Percentiles rank a stretch among this genome's conserved stretches.
These are phyloP conservation scores for Akanthomyces dipterigenus DNA, from an alignment of 2,329 filamentous ascomycete genomes.

Conservation along the genomic window DNA sequence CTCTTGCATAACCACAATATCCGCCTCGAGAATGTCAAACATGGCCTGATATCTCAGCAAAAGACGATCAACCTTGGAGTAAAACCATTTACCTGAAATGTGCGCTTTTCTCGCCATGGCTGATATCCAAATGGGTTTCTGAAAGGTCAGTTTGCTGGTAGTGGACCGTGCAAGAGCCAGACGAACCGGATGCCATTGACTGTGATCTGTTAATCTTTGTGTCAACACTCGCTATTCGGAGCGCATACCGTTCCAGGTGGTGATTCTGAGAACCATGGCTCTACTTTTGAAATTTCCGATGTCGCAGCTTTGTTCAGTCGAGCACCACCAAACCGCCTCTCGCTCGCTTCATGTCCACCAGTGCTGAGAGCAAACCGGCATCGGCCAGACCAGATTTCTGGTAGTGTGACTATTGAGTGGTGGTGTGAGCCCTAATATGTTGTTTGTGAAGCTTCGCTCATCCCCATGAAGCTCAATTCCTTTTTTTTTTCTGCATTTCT, in stretches of 20 bases:
- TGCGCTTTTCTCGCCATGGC: conserved; percentile 68
- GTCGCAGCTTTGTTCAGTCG: background rate
- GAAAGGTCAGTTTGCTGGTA: background rate
- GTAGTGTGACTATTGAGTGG: background rate
- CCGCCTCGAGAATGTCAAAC: conserved; percentile 88
- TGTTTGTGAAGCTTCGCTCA: background rate
- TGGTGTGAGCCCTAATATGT: background rate
- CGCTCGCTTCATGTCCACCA: background rate
- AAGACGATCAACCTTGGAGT: background rate
- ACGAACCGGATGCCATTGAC: conserved; percentile 74
- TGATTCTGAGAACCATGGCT: conserved; percentile 70
- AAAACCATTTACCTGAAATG: conserved; percentile 52
- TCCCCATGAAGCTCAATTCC: background rate
- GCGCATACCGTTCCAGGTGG: conserved; percentile 70
- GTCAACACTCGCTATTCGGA: background rate
- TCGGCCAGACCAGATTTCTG: background rate
- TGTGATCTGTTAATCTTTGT: conserved; percentile 25
- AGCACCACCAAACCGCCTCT: background rate
- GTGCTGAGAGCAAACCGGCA: background rate
- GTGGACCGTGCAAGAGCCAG: background rate
- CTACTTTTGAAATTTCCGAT: background rate
- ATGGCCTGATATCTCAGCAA: conserved; percentile 52
- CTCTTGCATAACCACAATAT: conserved; percentile 93
- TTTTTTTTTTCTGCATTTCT: too few species aligned
- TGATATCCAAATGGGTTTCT: conserved; percentile 81